phyloP scores from a whole-genome alignment of 257 asterid genomes.

The Solanum lycopersicoides region DNA sequence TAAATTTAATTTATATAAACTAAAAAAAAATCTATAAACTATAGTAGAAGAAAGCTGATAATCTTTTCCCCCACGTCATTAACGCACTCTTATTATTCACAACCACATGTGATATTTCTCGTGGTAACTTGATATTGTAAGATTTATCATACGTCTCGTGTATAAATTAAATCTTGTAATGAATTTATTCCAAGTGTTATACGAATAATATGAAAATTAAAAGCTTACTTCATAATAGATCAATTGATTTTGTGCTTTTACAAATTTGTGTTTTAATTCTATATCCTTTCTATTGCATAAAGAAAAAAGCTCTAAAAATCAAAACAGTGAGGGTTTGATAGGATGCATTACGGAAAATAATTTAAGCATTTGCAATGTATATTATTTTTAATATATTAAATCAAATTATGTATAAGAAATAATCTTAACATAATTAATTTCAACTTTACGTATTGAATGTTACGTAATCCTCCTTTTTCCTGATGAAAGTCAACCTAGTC shows the following conservation, averaged over 20 bases:
- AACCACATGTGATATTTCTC: not conserved
- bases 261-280: not conserved
- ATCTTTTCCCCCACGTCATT: not conserved
- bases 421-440: not conserved
- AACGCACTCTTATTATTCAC: not conserved
- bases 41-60: not conserved
- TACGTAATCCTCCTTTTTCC: not conserved
- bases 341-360: not conserved
- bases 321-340: not conserved
- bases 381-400: not conserved
- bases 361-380: not conserved
- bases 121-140: not conserved
- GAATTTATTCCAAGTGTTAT: not conserved
- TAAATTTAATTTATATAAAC: not conserved
- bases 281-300: not conserved
- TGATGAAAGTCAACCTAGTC: not conserved
- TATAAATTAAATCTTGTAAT: too few relatives aligned
- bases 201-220: not conserved
- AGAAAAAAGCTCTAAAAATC: not conserved
- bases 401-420: rapidly evolving
- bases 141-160: not conserved
- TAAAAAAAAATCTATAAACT: not conserved
- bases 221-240: not conserved
- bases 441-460: too few relatives aligned
- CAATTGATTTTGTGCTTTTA: not conserved